Evolutionary conservation across 352 stramenopile species (phyloP).

Genomic region (Pythium monospermum): DNA sequence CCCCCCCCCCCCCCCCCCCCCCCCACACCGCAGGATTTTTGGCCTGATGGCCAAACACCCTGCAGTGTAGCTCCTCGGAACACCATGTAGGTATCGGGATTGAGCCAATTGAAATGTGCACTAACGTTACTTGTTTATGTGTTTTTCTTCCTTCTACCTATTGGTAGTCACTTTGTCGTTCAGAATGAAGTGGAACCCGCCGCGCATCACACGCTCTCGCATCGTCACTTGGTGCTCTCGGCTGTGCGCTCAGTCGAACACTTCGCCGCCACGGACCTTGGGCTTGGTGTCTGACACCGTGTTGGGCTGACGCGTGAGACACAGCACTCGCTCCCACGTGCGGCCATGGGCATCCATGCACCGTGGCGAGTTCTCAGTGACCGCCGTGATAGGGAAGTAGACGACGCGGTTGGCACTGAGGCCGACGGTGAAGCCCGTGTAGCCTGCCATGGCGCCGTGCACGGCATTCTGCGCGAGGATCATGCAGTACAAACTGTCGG

Average conservation of each 20-base stretch:
- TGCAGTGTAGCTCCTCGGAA: too few species aligned
- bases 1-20: too few species aligned
- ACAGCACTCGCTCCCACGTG: constrained; percentile 95
- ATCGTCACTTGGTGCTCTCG: too few species aligned
- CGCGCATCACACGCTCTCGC: too few species aligned
- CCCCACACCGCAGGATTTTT: too few species aligned
- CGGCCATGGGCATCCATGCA: constrained; percentile 82
- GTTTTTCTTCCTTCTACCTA: too few species aligned
- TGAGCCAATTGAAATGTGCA: too few species aligned
- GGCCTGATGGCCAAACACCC: too few species aligned
- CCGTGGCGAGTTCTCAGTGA: constrained; percentile 85
- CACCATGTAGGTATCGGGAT: too few species aligned
- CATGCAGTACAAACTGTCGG: constrained; percentile 96
- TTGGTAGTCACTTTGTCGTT: too few species aligned
- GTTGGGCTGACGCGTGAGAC: constrained; percentile 94
- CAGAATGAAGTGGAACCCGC: too few species aligned
- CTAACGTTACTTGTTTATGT: too few species aligned
- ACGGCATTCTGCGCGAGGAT: constrained; percentile 97
- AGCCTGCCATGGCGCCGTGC: constrained; percentile 97
- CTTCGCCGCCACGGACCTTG: constrained; percentile 48
- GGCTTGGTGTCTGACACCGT: constrained; percentile 47
- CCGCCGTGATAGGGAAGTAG: constrained; percentile 84
- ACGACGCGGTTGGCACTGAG: constrained; percentile 97
- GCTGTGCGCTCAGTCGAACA: constrained; percentile 52
- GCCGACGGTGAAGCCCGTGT: constrained; percentile 96